phyloP scores from a whole-genome alignment of 1,284 basidiomycete species.

The Marasmius sp. region DNA sequence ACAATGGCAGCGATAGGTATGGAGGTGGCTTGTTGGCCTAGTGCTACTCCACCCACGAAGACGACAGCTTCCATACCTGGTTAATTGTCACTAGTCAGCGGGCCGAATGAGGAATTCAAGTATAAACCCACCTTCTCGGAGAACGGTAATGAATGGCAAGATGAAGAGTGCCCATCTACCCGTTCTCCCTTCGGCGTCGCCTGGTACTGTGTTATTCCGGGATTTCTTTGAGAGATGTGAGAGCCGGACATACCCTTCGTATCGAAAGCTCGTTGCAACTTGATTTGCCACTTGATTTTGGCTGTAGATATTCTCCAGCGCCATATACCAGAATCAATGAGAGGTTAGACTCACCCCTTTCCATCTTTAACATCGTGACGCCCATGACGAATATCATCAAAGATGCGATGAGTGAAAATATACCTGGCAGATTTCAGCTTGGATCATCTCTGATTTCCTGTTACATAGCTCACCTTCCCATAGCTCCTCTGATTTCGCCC shows the following conservation, averaged over 20 bases:
- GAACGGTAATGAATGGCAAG: constrained; percentile 85
- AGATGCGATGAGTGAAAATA: constrained; percentile 80
- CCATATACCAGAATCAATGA: constrained; percentile 1
- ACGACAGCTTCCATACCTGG: constrained; percentile 84
- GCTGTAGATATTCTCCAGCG: constrained; percentile 36
- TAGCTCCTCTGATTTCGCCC: constrained; percentile 70
- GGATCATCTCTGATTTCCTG: neutral
- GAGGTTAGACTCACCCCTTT: constrained; percentile 36
- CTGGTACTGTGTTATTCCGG: constrained; percentile 7
- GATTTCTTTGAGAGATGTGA: neutral
- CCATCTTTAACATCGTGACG: constrained; percentile 74
- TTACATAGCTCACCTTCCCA: constrained; percentile 54
- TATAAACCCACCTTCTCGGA: constrained; percentile 72
- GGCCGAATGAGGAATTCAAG: neutral
- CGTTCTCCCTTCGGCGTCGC: constrained; percentile 44
- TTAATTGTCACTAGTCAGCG: neutral
- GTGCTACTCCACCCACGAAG: constrained; percentile 90
- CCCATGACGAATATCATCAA: constrained; percentile 86
- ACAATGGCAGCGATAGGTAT: constrained; percentile 89
- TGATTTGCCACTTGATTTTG: constrained; percentile 88
- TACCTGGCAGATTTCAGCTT: constrained; percentile 46
- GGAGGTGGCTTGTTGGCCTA: constrained; percentile 75
- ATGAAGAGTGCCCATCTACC: constrained; percentile 87
- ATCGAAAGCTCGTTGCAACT: constrained; percentile 80
- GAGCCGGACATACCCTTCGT: constrained; percentile 38